These are phyloP conservation scores for Phytophthora uliginosa DNA, from an alignment of 352 stramenopile genomes.

Conservation along the genomic window DNA sequence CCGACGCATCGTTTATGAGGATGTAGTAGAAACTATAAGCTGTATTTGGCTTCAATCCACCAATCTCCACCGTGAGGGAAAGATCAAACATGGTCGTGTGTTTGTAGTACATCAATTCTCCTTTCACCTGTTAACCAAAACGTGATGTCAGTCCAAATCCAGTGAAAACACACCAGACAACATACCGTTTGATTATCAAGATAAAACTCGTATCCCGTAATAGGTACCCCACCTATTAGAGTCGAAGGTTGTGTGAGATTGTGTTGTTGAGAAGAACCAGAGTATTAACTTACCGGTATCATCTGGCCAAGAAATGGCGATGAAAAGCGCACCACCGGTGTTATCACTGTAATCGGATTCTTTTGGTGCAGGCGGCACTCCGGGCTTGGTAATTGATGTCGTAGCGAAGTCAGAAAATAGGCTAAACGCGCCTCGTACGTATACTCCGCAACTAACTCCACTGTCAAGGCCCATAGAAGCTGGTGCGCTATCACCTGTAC, in stretches of 20 bases:
- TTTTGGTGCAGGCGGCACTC: slow-evolving; percentile 15
- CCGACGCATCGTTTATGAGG: slow-evolving; percentile 61
- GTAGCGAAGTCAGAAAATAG: slow-evolving; percentile 49
- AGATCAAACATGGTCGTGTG: slow-evolving; percentile 45
- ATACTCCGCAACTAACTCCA: slow-evolving; percentile 23
- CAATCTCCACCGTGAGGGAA: slow-evolving; percentile 56
- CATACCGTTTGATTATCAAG: slow-evolving; percentile 42
- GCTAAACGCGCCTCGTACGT: slow-evolving; percentile 39
- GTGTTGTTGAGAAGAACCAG: neutral
- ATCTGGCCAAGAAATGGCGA: slow-evolving; percentile 57
- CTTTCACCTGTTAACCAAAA: slow-evolving; percentile 30
- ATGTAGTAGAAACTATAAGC: slow-evolving; percentile 55
- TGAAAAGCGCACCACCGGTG: slow-evolving; percentile 56
- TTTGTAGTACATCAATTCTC: slow-evolving; percentile 10
- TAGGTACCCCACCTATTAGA: slow-evolving; percentile 37
- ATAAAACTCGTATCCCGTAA: slow-evolving; percentile 50
- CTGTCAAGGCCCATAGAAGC: slow-evolving; percentile 20
- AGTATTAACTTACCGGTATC: slow-evolving; percentile 52
- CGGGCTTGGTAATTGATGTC: slow-evolving; percentile 36
- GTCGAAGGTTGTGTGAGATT: neutral
- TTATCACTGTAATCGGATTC: slow-evolving; percentile 16
- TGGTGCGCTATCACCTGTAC: slow-evolving; percentile 16
- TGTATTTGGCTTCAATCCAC: slow-evolving; percentile 45
- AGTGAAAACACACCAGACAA: neutral
- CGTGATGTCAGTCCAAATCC: neutral